A percentile compares a stretch with the other conserved stretches of the same genome.
Evolutionary conservation across 2,329 filamentous ascomycete species (phyloP).

Genomic region (Claviceps africana): DNA sequence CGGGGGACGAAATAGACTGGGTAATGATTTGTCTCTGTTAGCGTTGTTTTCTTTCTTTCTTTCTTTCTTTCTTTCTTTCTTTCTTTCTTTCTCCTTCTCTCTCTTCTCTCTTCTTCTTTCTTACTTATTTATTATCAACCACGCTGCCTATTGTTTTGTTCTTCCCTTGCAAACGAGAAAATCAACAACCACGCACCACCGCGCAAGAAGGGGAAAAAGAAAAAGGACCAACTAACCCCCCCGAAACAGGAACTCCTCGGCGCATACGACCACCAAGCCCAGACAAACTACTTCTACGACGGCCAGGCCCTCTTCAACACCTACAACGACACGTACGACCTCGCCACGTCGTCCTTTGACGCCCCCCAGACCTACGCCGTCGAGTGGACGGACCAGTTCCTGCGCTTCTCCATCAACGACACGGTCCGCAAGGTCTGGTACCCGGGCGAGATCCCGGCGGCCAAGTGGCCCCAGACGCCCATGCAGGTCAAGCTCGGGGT

Average conservation of each 20-base stretch:
- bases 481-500: conserved; percentile 51
- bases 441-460: conserved; percentile 32
- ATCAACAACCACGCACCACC: neutral
- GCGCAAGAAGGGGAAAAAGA: neutral
- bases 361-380: conserved; percentile 50
- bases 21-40: too few relatives aligned
- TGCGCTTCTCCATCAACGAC: conserved; percentile 47
- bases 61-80: neutral
- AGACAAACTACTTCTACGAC: conserved; percentile 71
- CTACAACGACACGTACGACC: conserved; percentile 33
- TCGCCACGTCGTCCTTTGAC: conserved; percentile 24
- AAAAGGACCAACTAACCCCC: neutral
- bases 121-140: too few relatives aligned
- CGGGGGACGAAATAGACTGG: conserved; percentile 56
- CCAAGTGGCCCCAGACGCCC: conserved; percentile 53
- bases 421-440: conserved; percentile 16
- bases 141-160: too few relatives aligned
- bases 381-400: conserved; percentile 47
- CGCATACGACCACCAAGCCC: conserved; percentile 39
- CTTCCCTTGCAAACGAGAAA: neutral
- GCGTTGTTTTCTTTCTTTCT: too few relatives aligned
- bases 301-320: conserved; percentile 39
- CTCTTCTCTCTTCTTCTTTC: too few relatives aligned
- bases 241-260: conserved; percentile 15
- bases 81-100: neutral